A percentile compares a stretch with the other conserved stretches of the same genome.
phyloP scores from a whole-genome alignment of 768 basidiomycete genomes.

The Harrya chromipes region DNA sequence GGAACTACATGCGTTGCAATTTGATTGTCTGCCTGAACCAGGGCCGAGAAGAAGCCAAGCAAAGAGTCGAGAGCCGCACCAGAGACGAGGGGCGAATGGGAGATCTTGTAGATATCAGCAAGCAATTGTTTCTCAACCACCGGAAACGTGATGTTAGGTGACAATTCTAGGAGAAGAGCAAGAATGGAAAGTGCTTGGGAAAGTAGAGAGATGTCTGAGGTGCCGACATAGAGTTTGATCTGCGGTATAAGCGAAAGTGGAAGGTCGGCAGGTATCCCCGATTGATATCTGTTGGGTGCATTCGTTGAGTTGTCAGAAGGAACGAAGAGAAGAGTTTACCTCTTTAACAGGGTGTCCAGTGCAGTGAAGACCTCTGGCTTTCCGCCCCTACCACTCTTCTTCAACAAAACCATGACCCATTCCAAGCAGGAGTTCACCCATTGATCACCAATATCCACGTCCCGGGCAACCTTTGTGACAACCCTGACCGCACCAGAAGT shows the following conservation, averaged over 20 bases:
- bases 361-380: slow-evolving; percentile 80
- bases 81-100: slow-evolving; percentile 77
- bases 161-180: slow-evolving; percentile 63
- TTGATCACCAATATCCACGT: slow-evolving; percentile 62
- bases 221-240: slow-evolving; percentile 71
- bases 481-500: slow-evolving; percentile 77
- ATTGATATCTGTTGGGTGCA: slow-evolving; percentile 37
- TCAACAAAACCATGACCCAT: slow-evolving; percentile 71
- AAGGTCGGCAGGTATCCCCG: slow-evolving; percentile 52
- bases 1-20: slow-evolving; percentile 82
- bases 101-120: slow-evolving; percentile 60
- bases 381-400: slow-evolving; percentile 74
- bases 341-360: slow-evolving; percentile 65
- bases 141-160: slow-evolving; percentile 68
- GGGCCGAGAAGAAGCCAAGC: slow-evolving; percentile 74
- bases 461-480: slow-evolving; percentile 77
- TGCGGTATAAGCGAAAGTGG: slow-evolving; percentile 65
- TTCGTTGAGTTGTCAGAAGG: neutral
- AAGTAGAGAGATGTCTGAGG: slow-evolving; percentile 73
- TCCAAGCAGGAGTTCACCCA: slow-evolving; percentile 84
- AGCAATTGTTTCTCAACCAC: slow-evolving; percentile 72
- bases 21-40: slow-evolving; percentile 80
- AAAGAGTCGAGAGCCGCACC: slow-evolving; percentile 79
- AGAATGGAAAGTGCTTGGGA: slow-evolving; percentile 67
- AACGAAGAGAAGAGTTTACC: slow-evolving; percentile 38